Evolutionary conservation across 148 eudicot species (phyloP).

Genomic region (Silene latifolia): DNA sequence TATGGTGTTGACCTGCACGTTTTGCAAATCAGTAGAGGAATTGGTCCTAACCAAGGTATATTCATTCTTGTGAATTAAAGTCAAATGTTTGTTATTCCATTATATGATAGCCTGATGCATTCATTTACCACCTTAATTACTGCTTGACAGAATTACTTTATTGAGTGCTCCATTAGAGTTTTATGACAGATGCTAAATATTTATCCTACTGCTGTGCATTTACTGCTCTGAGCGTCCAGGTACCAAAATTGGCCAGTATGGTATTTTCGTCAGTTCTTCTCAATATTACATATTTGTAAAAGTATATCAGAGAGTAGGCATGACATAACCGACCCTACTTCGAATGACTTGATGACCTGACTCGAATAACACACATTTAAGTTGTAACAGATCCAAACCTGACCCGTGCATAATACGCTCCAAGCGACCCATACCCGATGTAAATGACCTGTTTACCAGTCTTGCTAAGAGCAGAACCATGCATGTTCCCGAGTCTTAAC

Average conservation of each 20-base stretch:
- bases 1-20: slow-evolving; percentile 33
- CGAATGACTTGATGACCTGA: background rate
- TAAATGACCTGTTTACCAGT: background rate
- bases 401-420: background rate
- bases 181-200: background rate
- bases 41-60: slow-evolving; percentile 1
- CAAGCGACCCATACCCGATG: background rate
- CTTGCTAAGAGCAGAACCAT: too few species aligned
- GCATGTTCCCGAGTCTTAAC: too few species aligned
- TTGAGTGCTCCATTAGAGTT: background rate
- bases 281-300: background rate
- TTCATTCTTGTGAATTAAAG: slow-evolving; percentile 6
- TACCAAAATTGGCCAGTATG: background rate
- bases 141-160: background rate
- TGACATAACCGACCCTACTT: background rate
- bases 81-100: slow-evolving; percentile 16
- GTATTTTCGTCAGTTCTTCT: background rate
- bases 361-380: background rate
- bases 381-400: too few species aligned
- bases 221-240: background rate
- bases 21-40: slow-evolving; percentile 14
- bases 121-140: background rate
- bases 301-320: too few species aligned
- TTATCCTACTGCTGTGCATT: slow-evolving; percentile 4
- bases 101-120: slow-evolving; percentile 1